A percentile compares a stretch with the other conserved stretches of the same genome.
Evolutionary conservation across 2,329 filamentous ascomycete species (phyloP).

Genomic region (Trichoderma sp.): DNA sequence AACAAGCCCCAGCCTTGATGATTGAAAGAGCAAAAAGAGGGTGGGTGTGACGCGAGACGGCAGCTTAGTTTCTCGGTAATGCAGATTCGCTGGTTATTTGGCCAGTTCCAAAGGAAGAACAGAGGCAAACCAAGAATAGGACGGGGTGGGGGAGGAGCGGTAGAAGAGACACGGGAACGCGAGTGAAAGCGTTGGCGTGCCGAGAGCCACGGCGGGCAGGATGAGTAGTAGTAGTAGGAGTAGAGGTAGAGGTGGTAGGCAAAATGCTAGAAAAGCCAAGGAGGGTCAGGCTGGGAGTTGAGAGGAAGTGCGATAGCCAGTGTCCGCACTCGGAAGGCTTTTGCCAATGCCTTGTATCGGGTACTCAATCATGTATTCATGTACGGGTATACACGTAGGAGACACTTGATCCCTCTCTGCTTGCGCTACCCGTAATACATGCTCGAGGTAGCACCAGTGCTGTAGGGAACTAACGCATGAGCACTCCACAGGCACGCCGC

Average conservation of each 20-base stretch:
- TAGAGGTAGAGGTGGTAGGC: not conserved
- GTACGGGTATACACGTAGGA: not conserved
- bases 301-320: not conserved
- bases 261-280: not conserved
- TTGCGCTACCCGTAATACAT: not conserved
- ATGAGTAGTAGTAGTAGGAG: not conserved
- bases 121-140: not conserved
- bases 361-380: not conserved
- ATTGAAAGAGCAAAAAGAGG: not conserved
- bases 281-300: not conserved
- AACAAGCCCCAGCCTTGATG: not conserved
- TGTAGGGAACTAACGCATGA: not conserved
- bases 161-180: constrained; percentile 2
- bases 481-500: constrained; percentile 10
- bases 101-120: not conserved
- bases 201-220: not conserved
- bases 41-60: not conserved
- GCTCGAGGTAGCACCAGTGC: not conserved
- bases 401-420: not conserved
- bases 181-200: not conserved
- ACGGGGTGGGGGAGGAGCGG: not conserved
- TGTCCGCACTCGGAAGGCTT: not conserved
- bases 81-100: not conserved
- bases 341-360: not conserved
- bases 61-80: not conserved